phyloP scores from a whole-genome alignment of 2,329 filamentous ascomycete species.

The Scedosporium boydii region DNA sequence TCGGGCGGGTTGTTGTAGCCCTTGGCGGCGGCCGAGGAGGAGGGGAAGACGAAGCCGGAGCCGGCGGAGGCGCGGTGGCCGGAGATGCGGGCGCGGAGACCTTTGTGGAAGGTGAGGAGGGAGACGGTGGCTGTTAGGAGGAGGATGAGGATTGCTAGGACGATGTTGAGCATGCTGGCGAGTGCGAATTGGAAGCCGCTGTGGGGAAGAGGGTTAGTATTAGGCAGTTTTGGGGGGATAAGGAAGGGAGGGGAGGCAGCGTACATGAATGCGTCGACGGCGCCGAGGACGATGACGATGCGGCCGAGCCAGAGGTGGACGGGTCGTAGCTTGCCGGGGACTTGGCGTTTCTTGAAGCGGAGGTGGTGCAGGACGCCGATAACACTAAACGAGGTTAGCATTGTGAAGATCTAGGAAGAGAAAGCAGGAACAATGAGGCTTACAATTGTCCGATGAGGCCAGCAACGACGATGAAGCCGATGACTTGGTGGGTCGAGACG shows the following conservation, averaged over 20 bases:
- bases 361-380: constrained; percentile 48
- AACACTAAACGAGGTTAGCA: constrained; percentile 11
- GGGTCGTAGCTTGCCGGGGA: constrained; percentile 38
- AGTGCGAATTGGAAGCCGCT: constrained; percentile 50
- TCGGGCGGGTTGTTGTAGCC: not conserved
- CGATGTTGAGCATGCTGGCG: constrained; percentile 34
- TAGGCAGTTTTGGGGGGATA: not conserved
- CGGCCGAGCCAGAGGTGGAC: constrained; percentile 51
- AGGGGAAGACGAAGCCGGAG: constrained; percentile 33
- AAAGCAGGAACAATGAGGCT: not conserved
- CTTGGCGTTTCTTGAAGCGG: constrained; percentile 38
- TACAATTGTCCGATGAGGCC: constrained; percentile 41
- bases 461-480: constrained; percentile 45
- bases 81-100: constrained; percentile 43
- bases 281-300: constrained; percentile 39
- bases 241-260: not conserved
- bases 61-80: constrained; percentile 36
- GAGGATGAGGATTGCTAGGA: constrained; percentile 38
- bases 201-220: not conserved
- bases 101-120: constrained; percentile 37
- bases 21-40: constrained; percentile 28
- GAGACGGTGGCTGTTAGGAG: constrained; percentile 31
- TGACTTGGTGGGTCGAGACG: constrained; percentile 45
- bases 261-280: constrained; percentile 47
- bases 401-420: not conserved